Evolutionary conservation across 2,329 filamentous ascomycete species (phyloP).

Genomic region (Aspergillus jensenii): DNA sequence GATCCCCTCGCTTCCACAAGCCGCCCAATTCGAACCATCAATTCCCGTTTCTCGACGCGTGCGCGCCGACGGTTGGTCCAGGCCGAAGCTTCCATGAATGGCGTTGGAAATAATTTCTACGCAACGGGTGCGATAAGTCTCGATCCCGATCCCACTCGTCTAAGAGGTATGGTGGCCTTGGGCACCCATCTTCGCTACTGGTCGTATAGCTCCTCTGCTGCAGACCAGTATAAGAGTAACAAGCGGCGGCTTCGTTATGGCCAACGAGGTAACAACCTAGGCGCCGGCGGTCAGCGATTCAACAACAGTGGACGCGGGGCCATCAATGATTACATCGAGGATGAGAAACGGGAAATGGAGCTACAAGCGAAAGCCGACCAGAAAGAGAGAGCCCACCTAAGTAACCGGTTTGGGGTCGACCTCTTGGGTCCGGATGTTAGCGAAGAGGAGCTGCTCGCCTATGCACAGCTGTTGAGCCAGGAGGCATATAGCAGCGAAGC

Average conservation of each 20-base stretch:
- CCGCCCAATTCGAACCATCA: constrained; percentile 79
- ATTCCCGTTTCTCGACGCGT: constrained; percentile 78
- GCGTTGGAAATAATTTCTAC: constrained; percentile 72
- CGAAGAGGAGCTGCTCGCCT: constrained; percentile 64
- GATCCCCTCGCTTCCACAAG: constrained; percentile 82
- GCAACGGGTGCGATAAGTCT: constrained; percentile 81
- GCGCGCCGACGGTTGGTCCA: constrained; percentile 73
- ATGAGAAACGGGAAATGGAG: constrained; percentile 79
- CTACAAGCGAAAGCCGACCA: constrained; percentile 66
- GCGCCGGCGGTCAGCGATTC: constrained; percentile 55
- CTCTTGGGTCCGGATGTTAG: constrained; percentile 58
- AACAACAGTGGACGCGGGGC: constrained; percentile 65
- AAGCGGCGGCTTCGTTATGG: constrained; percentile 77
- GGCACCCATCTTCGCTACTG: constrained; percentile 88
- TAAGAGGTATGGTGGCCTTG: constrained; percentile 83
- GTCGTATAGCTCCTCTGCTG: constrained; percentile 82
- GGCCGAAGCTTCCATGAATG: constrained; percentile 65
- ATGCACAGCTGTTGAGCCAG: constrained; percentile 62
- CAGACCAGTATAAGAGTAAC: constrained; percentile 69
- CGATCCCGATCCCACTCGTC: constrained; percentile 80
- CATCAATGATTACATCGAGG: constrained; percentile 77
- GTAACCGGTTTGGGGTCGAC: constrained; percentile 80
- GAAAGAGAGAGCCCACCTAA: constrained; percentile 69
- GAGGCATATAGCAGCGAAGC: constrained; percentile 55
- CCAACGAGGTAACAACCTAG: constrained; percentile 61